Evolutionary conservation across 129 eudicot genomes (phyloP).

Genomic region (Tagetes erecta): DNA sequence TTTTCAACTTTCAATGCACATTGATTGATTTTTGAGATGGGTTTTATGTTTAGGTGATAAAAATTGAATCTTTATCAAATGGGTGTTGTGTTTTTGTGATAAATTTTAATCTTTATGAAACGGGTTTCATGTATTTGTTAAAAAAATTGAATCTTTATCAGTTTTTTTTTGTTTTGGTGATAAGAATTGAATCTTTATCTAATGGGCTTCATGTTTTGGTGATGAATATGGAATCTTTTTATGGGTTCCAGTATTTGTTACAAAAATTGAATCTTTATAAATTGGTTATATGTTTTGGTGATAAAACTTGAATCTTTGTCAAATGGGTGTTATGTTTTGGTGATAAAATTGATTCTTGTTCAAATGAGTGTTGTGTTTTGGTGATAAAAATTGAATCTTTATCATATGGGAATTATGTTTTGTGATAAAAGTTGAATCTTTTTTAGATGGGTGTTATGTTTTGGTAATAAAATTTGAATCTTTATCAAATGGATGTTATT

Average conservation of each 20-base stretch:
- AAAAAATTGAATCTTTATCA: not conserved
- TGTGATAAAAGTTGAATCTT: not conserved
- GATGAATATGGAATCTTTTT: not conserved
- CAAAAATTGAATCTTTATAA: not conserved
- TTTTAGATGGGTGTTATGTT: not conserved
- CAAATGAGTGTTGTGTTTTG: not conserved
- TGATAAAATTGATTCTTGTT: slow-evolving; percentile 12
- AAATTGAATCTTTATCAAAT: slow-evolving; percentile 16
- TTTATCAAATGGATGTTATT: not conserved
- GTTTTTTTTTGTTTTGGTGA: not conserved
- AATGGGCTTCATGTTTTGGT: not conserved
- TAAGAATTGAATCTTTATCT: slow-evolving; percentile 19
- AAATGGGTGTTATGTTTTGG: not conserved
- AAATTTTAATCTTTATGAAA: not conserved
- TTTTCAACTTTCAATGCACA: slow-evolving; percentile 10
- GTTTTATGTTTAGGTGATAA: not conserved
- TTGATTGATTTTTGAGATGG: not conserved
- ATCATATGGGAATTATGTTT: not conserved
- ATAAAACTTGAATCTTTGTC: slow-evolving; percentile 19
- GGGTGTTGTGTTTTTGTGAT: slow-evolving; percentile 1
- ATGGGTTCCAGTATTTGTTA: not conserved
- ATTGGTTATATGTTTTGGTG: not conserved
- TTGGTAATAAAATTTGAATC: slow-evolving; percentile 8
- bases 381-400: not conserved
- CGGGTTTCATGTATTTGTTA: not conserved